A percentile compares a stretch with the other conserved stretches of the same genome.
Evolutionary conservation across 345 rosid genomes (phyloP).

Genomic region (Odontarrhena argentea): DNA sequence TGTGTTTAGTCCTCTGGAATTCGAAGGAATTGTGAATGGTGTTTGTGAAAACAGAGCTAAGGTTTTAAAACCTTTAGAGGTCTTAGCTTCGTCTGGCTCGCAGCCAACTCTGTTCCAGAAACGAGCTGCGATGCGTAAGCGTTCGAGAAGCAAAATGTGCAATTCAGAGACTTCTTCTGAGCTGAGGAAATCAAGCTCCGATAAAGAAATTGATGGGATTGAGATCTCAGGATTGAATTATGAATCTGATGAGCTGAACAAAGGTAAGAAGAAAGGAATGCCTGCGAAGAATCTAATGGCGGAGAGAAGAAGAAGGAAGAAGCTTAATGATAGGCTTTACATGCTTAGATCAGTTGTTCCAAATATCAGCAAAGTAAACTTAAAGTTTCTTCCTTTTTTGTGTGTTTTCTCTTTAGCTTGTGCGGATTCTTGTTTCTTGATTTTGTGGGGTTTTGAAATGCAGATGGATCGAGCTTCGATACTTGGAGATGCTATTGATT

Average conservation of each 20-base stretch:
- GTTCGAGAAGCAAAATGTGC: constrained; percentile 47
- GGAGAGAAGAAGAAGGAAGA: constrained; percentile 93
- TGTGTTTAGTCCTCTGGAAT: constrained; percentile 40
- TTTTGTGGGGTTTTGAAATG: constrained; percentile 7
- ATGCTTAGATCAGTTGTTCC: constrained; percentile 99
- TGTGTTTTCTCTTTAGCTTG: neutral
- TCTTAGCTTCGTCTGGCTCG: constrained; percentile 48
- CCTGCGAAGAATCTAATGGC: constrained; percentile 98
- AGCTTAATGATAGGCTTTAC: constrained; percentile 92
- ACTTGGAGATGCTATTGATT: constrained; percentile 93
- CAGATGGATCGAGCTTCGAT: constrained; percentile 99
- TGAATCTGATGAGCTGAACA: constrained; percentile 65
- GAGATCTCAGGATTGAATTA: constrained; percentile 67
- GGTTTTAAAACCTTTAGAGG: constrained; percentile 58
- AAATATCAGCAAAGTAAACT: constrained; percentile 86
- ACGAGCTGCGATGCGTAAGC: constrained; percentile 65
- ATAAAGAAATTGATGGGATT: constrained; percentile 30
- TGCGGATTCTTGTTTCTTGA: neutral
- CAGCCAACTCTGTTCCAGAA: constrained; percentile 78
- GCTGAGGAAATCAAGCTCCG: constrained; percentile 40
- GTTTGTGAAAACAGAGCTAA: constrained; percentile 47
- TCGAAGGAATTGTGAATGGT: constrained; percentile 41
- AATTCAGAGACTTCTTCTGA: constrained; percentile 54
- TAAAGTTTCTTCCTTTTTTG: constrained; percentile 8
- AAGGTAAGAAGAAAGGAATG: constrained; percentile 83